phyloP scores from a whole-genome alignment of 2,329 filamentous ascomycete species.

The Diaporthe sp. region DNA sequence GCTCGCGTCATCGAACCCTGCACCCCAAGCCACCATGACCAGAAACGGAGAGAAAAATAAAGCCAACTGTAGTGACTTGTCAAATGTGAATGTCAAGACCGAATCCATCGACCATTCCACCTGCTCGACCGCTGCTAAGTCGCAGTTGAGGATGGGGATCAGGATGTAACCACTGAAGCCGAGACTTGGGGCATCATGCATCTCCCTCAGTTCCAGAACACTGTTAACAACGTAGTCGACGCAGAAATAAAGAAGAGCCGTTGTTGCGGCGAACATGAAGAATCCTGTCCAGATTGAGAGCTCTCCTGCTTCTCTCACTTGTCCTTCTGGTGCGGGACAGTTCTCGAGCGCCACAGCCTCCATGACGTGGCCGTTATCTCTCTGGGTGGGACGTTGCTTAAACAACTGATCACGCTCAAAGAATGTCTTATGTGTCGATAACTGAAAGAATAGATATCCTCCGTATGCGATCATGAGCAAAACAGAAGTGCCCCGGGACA shows the following conservation, averaged over 20 bases:
- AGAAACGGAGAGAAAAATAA: slow-evolving; percentile 1
- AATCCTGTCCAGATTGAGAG: not conserved
- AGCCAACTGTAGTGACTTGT: slow-evolving; percentile 12
- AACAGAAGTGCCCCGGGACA: not conserved
- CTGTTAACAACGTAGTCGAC: slow-evolving; percentile 6
- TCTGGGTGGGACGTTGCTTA: not conserved
- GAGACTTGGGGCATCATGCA: not conserved
- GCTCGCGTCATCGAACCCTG: not conserved
- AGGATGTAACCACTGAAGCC: slow-evolving; percentile 6
- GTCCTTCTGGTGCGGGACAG: not conserved
- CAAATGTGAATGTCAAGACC: not conserved
- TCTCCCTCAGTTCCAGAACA: not conserved
- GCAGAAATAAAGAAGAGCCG: slow-evolving; percentile 14
- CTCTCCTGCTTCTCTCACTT: not conserved
- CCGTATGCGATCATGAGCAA: slow-evolving; percentile 1
- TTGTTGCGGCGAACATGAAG: not conserved
- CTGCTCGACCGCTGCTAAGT: slow-evolving; percentile 14
- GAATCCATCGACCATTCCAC: slow-evolving; percentile 4
- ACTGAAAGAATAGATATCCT: slow-evolving; percentile 11
- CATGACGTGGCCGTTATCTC: not conserved
- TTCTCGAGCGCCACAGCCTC: not conserved
- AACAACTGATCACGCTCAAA: not conserved
- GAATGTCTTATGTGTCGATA: not conserved
- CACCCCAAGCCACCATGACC: slow-evolving; percentile 7
- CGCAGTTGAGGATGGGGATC: slow-evolving; percentile 12